Base-by-base conservation (phyloP, 305 asterid genomes). In the Rubia peregrina region DNA sequence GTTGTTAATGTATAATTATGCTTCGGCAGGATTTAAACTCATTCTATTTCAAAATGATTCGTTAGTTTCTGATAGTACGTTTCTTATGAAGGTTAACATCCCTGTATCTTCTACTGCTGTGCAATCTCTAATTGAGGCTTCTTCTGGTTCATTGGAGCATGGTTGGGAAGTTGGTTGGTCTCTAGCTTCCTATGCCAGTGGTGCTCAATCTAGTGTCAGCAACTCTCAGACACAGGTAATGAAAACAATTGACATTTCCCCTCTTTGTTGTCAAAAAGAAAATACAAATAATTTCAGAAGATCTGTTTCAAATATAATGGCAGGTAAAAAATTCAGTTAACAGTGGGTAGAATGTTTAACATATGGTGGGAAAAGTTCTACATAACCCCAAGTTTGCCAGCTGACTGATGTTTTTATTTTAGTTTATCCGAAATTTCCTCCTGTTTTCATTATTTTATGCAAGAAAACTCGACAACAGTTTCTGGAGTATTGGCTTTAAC, bases 131-230 rank as follows among this genome's bases (percentile, higher is more conserved):
- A 73, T 94, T 77, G 92, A 85, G 85, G 90, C 92, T 81, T 89
- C 97, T 73, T 87, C 89, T 78, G 95, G 95, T 73, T 89, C 96
- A 70, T 48, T 75, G 77, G 96, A 87, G 71, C 84, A 87, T 83
- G 89, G 86, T 16, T 94, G 98, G 98, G 97, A 91, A 84, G 91
- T 94, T 83, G 98, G 98, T 83, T 94, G 97, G 97, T 94, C 97
- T 71, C 83, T 94, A 75, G 96, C 96, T 71, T 83, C 96, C 69
- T 84, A 85, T 74, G 79, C 80, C 76, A 85, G 87, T 79, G 90
- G 86, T 72, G 78, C 85, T 76, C 92, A 83, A 74, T 87, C 86
- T 60, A 74, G 66, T 74, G 30, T 71, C 14, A 91, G 86, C 67
- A 71, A 74, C 76, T 73, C 82, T 51, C 83, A 41, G 30, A 74